Evolutionary conservation across 2,329 filamentous ascomycete species (phyloP), one percentile per base, ranked within the genome.

Genomic region (Tolypocladium tropicale): DNA sequence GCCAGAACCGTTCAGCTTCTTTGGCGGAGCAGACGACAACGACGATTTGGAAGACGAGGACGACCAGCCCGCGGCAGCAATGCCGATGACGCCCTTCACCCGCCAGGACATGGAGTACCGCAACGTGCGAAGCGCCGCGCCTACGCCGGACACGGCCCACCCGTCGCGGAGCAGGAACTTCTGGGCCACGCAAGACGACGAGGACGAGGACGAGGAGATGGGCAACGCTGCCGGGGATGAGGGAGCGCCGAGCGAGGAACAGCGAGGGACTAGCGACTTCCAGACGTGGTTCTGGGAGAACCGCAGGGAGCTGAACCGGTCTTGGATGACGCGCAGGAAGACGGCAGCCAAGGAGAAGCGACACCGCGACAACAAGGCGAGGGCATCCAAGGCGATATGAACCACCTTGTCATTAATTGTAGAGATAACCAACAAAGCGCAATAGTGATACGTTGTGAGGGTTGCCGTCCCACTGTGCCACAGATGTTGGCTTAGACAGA

Each of bases 81-180:
- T 75, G 5, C 92, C 91, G 14, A 83, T 90, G 71, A 96, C 93
- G 0, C 93, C 93, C 0, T 95, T 85, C 68, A 90, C 89, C 0
- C 84, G 85, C 60, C 82, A 85, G 62, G 93, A 97, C 62, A 76
- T 93, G 33, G 86, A 90, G 63, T 83, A 78, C 72, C 82, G 91
- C 59, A 82, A 81, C 53, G 68, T 89, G n/a, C 82, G 94, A 56
- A 96, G 91, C 67, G 91, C 91, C 6, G 94, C 94, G 2, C 94
- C 94, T 0, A 99, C 94, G 0, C 94, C 94, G 0, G 94, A 99
- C 67, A 97, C 94, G 0, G 90, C 90, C 2, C 84, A 91, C 58
- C 84, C 89, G 2, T 84, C 78, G 43, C 82, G 83, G 32, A 79
- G 76, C 56, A 85, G 86, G 65, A 76, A 78, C 60, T 76, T 86